Evolutionary conservation across 1,284 basidiomycete genomes (phyloP).

Genomic region (Athelia sp.): DNA sequence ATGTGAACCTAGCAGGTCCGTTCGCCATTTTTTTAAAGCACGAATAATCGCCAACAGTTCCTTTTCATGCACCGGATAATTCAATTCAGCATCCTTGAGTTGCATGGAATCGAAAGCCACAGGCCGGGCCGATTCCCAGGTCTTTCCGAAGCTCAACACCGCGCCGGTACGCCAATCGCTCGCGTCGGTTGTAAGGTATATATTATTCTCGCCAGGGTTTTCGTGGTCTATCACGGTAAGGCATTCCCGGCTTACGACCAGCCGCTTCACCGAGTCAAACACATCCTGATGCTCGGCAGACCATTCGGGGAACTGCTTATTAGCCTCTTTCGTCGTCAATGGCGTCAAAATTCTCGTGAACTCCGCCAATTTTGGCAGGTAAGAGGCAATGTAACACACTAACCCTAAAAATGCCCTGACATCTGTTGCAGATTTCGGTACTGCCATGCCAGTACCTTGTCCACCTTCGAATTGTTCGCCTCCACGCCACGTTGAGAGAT

Average conservation of each 20-base stretch:
- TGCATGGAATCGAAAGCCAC: constrained; percentile 12
- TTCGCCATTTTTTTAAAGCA: constrained; percentile 13
- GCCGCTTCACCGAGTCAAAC: constrained; percentile 13
- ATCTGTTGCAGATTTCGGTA: constrained; percentile 7
- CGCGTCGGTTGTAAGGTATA: constrained; percentile 22
- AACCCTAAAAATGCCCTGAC: constrained; percentile 15
- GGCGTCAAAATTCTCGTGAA: constrained; percentile 12
- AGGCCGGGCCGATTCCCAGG: constrained; percentile 11
- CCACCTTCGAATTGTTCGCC: constrained; percentile 14
- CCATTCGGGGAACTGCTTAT: too few relatives aligned
- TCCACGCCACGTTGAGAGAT: constrained; percentile 15
- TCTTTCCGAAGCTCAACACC: constrained; percentile 13
- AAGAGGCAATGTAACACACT: constrained; percentile 15
- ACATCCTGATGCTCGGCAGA: neutral
- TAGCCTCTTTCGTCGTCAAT: constrained; percentile 9
- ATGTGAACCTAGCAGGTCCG: constrained; percentile 10
- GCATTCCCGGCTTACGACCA: constrained; percentile 7
- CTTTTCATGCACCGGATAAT: too few relatives aligned
- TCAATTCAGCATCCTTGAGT: constrained; percentile 14
- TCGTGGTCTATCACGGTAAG: constrained; percentile 10
- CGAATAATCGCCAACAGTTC: constrained; percentile 7
- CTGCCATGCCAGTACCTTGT: constrained; percentile 13
- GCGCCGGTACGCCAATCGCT: constrained; percentile 19
- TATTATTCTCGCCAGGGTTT: constrained; percentile 12
- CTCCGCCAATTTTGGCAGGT: constrained; percentile 9